Percentiles rank a stretch among this genome's conserved stretches.
These are phyloP conservation scores for Xylariales sp. DNA, from an alignment of 2,329 filamentous ascomycete genomes.

Conservation along the genomic window DNA sequence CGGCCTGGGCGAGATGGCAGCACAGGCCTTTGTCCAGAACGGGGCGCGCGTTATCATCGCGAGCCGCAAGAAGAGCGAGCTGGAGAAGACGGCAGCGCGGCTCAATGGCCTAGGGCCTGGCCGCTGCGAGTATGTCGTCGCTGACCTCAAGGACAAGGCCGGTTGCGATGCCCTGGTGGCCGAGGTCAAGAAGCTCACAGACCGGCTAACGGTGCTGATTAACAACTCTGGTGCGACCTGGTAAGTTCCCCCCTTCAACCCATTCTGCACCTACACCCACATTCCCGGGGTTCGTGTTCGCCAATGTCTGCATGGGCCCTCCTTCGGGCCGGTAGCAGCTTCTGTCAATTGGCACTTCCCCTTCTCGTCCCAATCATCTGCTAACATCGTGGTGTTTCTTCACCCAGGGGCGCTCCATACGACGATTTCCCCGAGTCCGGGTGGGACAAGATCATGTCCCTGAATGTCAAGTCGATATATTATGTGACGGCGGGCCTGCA, in stretches of 20 bases:
- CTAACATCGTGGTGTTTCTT: no score
- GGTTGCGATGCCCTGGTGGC: slow-evolving; percentile 6
- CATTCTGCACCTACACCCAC: no score
- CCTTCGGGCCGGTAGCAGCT: no score
- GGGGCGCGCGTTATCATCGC: slow-evolving; percentile 9
- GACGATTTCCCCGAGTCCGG: slow-evolving; percentile 10
- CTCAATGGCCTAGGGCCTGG: slow-evolving; percentile 8
- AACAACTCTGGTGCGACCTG: slow-evolving; percentile 9
- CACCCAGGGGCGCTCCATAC: slow-evolving; percentile 9
- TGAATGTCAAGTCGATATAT: slow-evolving; percentile 9
- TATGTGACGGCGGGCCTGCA: slow-evolving; percentile 9
- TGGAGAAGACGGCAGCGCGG: slow-evolving; percentile 4
- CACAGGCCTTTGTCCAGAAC: slow-evolving; percentile 9
- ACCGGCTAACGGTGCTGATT: slow-evolving; percentile 7
- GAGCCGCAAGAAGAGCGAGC: slow-evolving; percentile 8
- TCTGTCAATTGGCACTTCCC: no score
- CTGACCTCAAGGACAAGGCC: slow-evolving; percentile 9
- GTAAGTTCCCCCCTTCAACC: no score
- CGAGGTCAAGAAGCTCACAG: slow-evolving; percentile 5
- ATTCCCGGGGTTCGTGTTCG: no score
- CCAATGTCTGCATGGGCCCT: no score
- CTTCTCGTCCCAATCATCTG: no score
- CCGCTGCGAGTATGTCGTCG: slow-evolving; percentile 8
- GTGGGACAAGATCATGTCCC: slow-evolving; percentile 10
- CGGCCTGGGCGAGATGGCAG: slow-evolving; percentile 9